Conservation (phyloP, 177 flowering plant genomes). For the Telopea speciosissima region DNA sequence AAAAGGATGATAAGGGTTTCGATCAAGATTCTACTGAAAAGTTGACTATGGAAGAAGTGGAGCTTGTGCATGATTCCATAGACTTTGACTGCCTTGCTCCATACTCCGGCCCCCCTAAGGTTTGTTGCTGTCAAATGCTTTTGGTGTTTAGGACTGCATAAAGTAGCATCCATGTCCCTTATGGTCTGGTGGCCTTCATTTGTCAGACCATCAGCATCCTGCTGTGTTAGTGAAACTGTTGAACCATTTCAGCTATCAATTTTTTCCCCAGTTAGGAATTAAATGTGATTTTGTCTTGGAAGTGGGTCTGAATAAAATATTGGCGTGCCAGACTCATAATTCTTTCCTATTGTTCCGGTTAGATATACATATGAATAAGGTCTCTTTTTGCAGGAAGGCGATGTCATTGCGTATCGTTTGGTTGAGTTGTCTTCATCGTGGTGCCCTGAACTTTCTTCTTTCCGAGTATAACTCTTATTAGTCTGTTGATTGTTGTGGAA, state of each 20-base stretch:
- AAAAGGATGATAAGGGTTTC: conserved; percentile 23
- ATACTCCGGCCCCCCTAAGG: conserved; percentile 61
- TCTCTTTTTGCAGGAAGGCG: conserved; percentile 57
- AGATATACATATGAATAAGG: background rate
- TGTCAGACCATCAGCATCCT: no score
- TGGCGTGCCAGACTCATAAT: background rate
- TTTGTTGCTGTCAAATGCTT: conserved; percentile 19
- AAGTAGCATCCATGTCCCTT: background rate
- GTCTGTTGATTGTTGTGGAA: background rate
- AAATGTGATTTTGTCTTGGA: background rate
- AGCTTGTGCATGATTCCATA: conserved; percentile 17
- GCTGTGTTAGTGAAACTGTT: background rate
- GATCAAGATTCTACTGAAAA: conserved; percentile 23
- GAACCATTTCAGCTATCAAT: background rate
- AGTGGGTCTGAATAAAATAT: background rate
- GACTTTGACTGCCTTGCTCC: conserved; percentile 63
- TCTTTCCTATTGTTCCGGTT: background rate
- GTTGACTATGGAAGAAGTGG: conserved; percentile 21
- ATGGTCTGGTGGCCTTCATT: background rate
- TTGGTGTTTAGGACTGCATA: conserved; percentile 2
- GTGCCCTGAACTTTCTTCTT: conserved; percentile 85
- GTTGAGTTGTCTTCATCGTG: conserved; percentile 78
- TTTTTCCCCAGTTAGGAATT: background rate
- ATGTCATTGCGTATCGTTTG: conserved; percentile 74
- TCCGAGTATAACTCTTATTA: conserved; percentile 41